Conservation (phyloP, 805 yeast species). For the Nakazawaea ernobii region DNA sequence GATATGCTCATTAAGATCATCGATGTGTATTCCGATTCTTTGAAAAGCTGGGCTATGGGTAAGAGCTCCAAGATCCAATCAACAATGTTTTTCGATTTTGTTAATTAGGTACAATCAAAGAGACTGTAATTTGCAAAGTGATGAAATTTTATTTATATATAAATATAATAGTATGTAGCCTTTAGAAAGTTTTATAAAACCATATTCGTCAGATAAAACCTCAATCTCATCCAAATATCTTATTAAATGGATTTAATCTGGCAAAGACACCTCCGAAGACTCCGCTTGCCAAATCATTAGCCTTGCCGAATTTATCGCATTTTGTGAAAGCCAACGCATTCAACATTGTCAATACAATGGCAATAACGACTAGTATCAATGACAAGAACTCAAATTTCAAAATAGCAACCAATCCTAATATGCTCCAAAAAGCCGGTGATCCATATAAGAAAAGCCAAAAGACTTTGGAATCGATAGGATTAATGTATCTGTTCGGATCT, state of each 20-base stretch:
- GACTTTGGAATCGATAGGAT: constrained; percentile 85
- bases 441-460: constrained; percentile 80
- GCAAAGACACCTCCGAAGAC: constrained; percentile 44
- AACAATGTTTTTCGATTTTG: constrained; percentile 64
- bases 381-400: constrained; percentile 71
- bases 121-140: constrained; percentile 16
- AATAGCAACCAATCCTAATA: constrained; percentile 71
- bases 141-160: neutral
- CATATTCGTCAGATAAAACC: neutral
- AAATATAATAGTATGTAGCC: too few species aligned
- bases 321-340: constrained; percentile 87
- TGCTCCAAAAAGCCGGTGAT: constrained; percentile 71
- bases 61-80: constrained; percentile 43
- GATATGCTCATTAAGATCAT: constrained; percentile 36
- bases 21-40: constrained; percentile 47
- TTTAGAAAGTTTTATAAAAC: too few species aligned
- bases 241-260: constrained; percentile 37
- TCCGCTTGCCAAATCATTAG: constrained; percentile 58
- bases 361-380: constrained; percentile 57
- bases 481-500: constrained; percentile 63
- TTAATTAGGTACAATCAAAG: constrained; percentile 71
- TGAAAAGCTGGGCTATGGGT: constrained; percentile 57
- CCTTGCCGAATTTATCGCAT: constrained; percentile 89
- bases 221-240: neutral
- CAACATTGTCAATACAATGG: constrained; percentile 66